Base-by-base conservation (phyloP, 345 rosid genomes). In the Euphorbia pulcherrima region DNA sequence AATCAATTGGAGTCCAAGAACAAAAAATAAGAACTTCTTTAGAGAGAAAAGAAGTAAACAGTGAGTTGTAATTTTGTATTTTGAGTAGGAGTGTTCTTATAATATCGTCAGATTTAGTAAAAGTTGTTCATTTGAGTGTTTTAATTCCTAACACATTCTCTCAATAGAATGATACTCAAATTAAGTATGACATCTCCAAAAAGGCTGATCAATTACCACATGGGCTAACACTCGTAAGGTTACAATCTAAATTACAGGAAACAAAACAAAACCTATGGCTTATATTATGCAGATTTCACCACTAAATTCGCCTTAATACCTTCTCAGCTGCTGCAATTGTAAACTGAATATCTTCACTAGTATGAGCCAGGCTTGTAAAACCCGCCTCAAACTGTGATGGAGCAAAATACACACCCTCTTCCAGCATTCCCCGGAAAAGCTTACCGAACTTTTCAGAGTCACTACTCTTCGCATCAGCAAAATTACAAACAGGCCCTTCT, bases 311-410 rank as follows among this genome's bases (percentile, higher is more conserved):
- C 53, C 70, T 78, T 16, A 89, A 80, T 46, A 89, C 97, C 72
- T 74, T 92, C 77, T 88, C 97, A 0, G 96, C 97, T 2, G 97
- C 97, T 0, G 83, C 83, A 58, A 95, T 79, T 0, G 99, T 95
- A 74, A 75, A 69, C 76, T 83, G 81, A 56, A 94, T 85, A 72
- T 90, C 99, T 74, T 86, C 89, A 0, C 75, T 40, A 39, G 90
- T 67, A 82, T 92, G 99, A 12, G 97, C 96, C 87, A 92, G 77
- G 77, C 99, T 85, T 1, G 97, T 92, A 75, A 95, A 92, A 52
- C 97, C 99, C 2, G 97, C 97, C 78, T 95, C 97, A 21, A 84
- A 95, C 72, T 90, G 97, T 59, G 99, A 94, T 20, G 99, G 96
- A 53, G 97, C 99, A 23, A 94, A 84, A 79, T 90, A 94, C n/a